Evolutionary conservation across 768 basidiomycete species (phyloP), one percentile per base, ranked within the genome.

Genomic region (Tephrocybe sp.): DNA sequence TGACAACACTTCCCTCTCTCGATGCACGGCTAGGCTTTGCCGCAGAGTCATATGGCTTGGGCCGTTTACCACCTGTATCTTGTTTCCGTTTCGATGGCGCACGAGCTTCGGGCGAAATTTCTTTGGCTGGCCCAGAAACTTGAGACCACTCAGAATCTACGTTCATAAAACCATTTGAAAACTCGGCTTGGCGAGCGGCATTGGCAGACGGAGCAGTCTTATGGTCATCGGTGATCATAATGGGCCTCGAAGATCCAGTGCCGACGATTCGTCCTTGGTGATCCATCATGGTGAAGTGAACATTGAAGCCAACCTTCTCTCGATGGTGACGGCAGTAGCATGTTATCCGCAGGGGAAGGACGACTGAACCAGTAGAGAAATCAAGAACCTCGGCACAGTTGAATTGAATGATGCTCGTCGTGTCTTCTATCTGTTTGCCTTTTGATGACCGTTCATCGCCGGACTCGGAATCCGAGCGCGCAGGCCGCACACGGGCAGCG

Each of bases 211-310:
- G 57, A 13, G 71, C 80, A 24, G 91, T 93, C 71, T 99, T 99
- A 73, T 99, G 97, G 68, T 99, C 97, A 72, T 99, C 97, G 1
- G 96, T 99, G 57, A 98, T 98, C 86, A 98, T 95, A 58, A 99
- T 94, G 3, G 96, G 92, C 25, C 85, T 82, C 1, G 93, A 90
- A 46, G 75, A 79, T 4, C 92, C 93, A 7, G 80, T 77, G 12
- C 91, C 95, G 45, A 98, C 83, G 40, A 92, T 68, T 18, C 87
- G 80, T 2, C 94, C 95, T 21, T 71, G 73, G 58, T 84, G 73
- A 59, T 97, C 91, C 64, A 84, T 79, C 76, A 99, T 80, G 16
- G 84, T 83, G 65, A 98, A 88, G 57, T 89, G 86, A 51, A 98
- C 84, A 63, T 88, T 86, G 69, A 98, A 98, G 2, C 97, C 97